These are phyloP conservation scores for Aegilops sharonensis DNA, from an alignment of 176 grass and related monocot species.

Conservation along the genomic window DNA sequence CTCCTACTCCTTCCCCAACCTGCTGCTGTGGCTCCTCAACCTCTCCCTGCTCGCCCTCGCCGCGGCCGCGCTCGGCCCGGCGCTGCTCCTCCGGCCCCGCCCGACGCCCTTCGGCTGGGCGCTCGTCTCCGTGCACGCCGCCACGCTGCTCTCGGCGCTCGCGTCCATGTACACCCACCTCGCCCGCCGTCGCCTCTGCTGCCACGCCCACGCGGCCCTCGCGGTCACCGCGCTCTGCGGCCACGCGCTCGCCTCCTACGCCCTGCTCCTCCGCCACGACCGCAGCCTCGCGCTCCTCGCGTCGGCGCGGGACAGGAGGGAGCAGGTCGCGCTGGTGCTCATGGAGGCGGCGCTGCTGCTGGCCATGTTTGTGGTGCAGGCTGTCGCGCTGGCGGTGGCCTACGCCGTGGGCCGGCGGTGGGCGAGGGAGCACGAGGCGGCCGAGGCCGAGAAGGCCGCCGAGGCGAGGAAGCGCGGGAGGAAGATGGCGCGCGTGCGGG, in stretches of 20 bases:
- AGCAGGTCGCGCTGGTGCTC: slow-evolving; percentile 51
- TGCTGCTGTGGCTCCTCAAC: slow-evolving; percentile 58
- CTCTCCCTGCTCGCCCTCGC: slow-evolving; percentile 51
- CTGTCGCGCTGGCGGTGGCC: slow-evolving; percentile 30
- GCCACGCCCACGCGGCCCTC: background rate
- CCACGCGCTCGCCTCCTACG: slow-evolving; percentile 38
- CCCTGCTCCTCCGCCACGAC: slow-evolving; percentile 50
- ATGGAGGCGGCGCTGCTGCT: slow-evolving; percentile 51
- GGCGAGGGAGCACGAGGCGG: slow-evolving; percentile 47
- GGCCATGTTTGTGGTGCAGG: slow-evolving; percentile 57
- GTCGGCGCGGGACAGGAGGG: slow-evolving; percentile 52
- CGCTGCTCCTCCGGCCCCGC: slow-evolving; percentile 44
- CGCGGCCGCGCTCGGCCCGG: slow-evolving; percentile 30
- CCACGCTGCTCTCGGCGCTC: slow-evolving; percentile 21
- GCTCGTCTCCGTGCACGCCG: slow-evolving; percentile 36
- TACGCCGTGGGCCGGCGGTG: slow-evolving; percentile 45
- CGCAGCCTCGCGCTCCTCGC: no score
- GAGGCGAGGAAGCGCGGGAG: slow-evolving; percentile 19
- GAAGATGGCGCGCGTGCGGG: slow-evolving; percentile 47
- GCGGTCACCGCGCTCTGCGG: slow-evolving; percentile 35
- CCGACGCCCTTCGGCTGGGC: slow-evolving; percentile 60
- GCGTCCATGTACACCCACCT: slow-evolving; percentile 35
- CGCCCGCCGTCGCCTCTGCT: slow-evolving; percentile 32
- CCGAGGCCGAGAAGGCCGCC: slow-evolving; percentile 43
- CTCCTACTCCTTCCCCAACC: slow-evolving; percentile 35